Percentiles rank a stretch among this genome's conserved stretches.
Evolutionary conservation across 129 eudicot species (phyloP).

Genomic region (Artemisia tridentata): DNA sequence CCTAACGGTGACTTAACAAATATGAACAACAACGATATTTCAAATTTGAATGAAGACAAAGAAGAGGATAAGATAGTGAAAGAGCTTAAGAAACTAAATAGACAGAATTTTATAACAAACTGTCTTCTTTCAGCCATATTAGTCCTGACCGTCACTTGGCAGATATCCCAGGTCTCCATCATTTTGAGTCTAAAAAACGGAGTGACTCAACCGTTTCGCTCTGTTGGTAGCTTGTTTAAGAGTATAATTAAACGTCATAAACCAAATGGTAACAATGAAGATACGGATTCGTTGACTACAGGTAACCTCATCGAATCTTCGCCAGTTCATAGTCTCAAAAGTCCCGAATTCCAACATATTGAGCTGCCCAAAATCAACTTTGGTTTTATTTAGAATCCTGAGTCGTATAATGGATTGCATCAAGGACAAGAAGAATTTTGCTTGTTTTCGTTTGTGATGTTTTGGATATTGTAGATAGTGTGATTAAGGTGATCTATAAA

Average conservation of each 20-base stretch:
- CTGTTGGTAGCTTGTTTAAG: conserved; percentile 38
- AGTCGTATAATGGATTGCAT: neutral
- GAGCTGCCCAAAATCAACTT: conserved; percentile 36
- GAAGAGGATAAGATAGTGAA: conserved; percentile 36
- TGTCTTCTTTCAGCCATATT: conserved; percentile 67
- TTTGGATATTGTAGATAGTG: too few species aligned
- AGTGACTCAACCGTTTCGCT: conserved; percentile 56
- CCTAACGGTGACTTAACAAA: neutral
- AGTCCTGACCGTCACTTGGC: conserved; percentile 65
- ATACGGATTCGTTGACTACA: conserved; percentile 14
- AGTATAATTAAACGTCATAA: conserved; percentile 30
- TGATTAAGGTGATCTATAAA: too few species aligned
- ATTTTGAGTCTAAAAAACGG: conserved; percentile 61
- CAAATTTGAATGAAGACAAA: neutral
- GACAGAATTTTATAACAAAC: conserved; percentile 68
- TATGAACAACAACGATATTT: neutral
- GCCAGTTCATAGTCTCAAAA: conserved; percentile 37
- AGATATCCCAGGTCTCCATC: conserved; percentile 71
- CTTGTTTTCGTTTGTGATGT: too few species aligned
- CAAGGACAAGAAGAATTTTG: neutral
- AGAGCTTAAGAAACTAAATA: conserved; percentile 57
- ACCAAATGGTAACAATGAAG: conserved; percentile 11
- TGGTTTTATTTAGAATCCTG: conserved; percentile 9
- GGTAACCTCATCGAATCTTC: conserved; percentile 20
- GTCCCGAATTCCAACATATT: conserved; percentile 41